Conservation (phyloP, 1,284 basidiomycete species). For the Vanrija sp. region DNA sequence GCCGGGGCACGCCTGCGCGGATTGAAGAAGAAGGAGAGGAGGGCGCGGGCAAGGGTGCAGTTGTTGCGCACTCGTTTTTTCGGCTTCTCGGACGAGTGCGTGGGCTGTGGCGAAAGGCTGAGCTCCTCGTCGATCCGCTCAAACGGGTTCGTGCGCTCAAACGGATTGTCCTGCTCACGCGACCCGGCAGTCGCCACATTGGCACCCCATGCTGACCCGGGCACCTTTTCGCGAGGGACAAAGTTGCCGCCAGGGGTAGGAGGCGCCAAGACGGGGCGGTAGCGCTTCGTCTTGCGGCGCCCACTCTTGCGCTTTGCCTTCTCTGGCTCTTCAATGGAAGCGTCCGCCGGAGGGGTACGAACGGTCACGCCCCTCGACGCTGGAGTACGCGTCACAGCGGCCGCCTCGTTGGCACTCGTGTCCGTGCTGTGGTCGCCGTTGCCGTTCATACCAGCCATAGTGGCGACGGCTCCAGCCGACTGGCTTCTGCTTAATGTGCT, state of each 20-base stretch:
- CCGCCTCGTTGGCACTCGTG: too few species aligned
- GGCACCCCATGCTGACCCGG: neutral
- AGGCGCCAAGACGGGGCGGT: conserved; percentile 9
- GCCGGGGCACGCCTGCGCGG: neutral
- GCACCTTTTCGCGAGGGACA: neutral
- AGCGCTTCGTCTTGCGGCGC: conserved; percentile 7
- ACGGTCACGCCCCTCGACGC: too few species aligned
- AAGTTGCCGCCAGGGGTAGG: conserved; percentile 12
- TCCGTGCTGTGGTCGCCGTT: neutral
- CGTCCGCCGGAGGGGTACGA: neutral
- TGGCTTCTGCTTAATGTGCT: neutral
- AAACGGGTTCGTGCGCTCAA: conserved; percentile 17
- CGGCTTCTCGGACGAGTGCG: conserved; percentile 4
- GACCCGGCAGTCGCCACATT: conserved; percentile 5
- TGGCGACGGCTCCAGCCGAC: too few species aligned
- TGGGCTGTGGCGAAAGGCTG: conserved; percentile 2
- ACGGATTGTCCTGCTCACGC: conserved; percentile 5
- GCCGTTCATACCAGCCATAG: neutral
- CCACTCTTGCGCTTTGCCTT: neutral
- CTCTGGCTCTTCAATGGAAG: neutral
- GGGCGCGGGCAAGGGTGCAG: too few species aligned
- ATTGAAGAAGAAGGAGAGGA: too few species aligned
- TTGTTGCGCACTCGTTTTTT: too few species aligned
- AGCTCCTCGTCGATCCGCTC: conserved; percentile 20
- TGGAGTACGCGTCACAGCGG: too few species aligned